Percentiles rank a stretch among this genome's conserved stretches.
These are phyloP conservation scores for Lodderomyces orthopsilosis DNA, from an alignment of 1,139 yeast species.

Conservation along the genomic window DNA sequence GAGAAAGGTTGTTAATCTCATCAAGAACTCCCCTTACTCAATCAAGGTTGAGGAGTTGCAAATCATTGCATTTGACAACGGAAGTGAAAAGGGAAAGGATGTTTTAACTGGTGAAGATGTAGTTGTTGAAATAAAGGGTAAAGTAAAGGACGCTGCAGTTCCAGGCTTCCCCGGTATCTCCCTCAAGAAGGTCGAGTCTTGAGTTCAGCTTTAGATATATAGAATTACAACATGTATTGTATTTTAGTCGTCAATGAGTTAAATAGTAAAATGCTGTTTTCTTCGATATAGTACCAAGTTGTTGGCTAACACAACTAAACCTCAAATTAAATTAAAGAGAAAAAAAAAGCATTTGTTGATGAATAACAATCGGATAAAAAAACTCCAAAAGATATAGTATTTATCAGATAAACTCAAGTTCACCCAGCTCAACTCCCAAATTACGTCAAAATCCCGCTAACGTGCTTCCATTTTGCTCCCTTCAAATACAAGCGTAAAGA, in stretches of 20 bases:
- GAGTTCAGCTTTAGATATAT: background rate
- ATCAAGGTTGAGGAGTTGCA: slow-evolving; percentile 57
- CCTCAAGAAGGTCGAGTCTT: slow-evolving; percentile 52
- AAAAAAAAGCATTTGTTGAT: background rate
- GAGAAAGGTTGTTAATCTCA: slow-evolving; percentile 50
- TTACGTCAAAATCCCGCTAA: background rate
- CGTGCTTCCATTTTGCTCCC: background rate
- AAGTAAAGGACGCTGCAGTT: slow-evolving; percentile 76
- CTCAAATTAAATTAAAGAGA: background rate
- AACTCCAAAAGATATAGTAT: background rate
- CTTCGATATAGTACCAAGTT: too few species aligned
- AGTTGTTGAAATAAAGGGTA: slow-evolving; percentile 58
- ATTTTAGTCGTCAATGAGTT: too few species aligned
- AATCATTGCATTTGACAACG: slow-evolving; percentile 56
- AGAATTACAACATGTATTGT: background rate
- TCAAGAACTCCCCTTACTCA: slow-evolving; percentile 66
- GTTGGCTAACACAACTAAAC: too few species aligned
- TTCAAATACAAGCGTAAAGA: background rate
- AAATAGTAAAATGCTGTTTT: too few species aligned
- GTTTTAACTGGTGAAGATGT: slow-evolving; percentile 69
- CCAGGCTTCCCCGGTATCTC: slow-evolving; percentile 94
- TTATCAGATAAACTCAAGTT: background rate
- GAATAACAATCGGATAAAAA: background rate
- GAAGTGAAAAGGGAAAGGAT: slow-evolving; percentile 60
- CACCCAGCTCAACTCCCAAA: background rate